phyloP scores from a whole-genome alignment of 176 grass and related monocot genomes.

The Hordeum marinum region DNA sequence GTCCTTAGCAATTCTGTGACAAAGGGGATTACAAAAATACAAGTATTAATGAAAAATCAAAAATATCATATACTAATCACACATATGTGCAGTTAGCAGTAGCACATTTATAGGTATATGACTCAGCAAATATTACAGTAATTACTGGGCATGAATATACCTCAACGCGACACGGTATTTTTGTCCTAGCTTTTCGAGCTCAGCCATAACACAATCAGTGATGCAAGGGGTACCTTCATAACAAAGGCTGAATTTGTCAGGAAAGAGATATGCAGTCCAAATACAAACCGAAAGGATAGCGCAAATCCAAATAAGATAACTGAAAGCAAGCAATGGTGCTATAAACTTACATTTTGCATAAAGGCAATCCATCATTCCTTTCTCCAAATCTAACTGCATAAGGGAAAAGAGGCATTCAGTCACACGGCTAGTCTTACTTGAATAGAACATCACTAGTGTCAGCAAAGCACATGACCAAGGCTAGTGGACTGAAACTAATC shows the following conservation, averaged over 20 bases:
- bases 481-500: neutral
- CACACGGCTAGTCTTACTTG: neutral
- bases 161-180: slow-evolving; percentile 95
- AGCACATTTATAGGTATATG: neutral
- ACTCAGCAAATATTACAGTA: neutral
- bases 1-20: slow-evolving; percentile 83
- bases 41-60: slow-evolving; percentile 16
- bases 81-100: neutral
- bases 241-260: slow-evolving; percentile 22
- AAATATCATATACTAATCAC: neutral
- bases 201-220: slow-evolving; percentile 97
- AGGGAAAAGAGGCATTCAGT: slow-evolving; percentile 4
- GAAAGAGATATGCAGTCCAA: neutral
- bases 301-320: neutral
- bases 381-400: slow-evolving; percentile 93
- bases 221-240: slow-evolving; percentile 83
- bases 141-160: slow-evolving; percentile 20
- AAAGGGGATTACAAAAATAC: neutral
- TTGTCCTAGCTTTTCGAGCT: slow-evolving; percentile 93
- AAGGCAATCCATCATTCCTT: slow-evolving; percentile 97
- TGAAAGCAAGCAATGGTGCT: neutral
- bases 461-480: neutral
- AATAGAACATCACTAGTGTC: neutral
- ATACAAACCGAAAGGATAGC: neutral
- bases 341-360: slow-evolving; percentile 90